Evolutionary conservation across 352 stramenopile species (phyloP), one percentile per base, ranked within the genome.

Genomic region (Globisporangium uncinulatum): DNA sequence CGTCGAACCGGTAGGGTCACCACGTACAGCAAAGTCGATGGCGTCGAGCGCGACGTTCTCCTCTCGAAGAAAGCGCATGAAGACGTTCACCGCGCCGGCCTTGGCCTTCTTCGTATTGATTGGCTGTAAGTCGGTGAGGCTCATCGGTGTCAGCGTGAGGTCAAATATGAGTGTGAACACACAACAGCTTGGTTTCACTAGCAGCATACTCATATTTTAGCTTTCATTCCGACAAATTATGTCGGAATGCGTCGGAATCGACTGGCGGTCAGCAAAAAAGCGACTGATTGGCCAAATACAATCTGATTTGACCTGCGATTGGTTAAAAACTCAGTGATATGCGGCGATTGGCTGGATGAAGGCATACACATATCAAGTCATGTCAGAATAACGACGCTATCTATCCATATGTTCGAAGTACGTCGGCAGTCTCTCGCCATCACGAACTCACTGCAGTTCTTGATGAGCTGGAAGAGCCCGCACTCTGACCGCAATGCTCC

Each of bases 131-230:
- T 29, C 51, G n/a, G 29, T n/a, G 21, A 57, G 42, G 13, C 57
- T 49, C 59, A 69, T 69, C 24, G 15, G 20, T 37, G 61, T 62
- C 61, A 54, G 46, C 55, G 37, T 9, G 4, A 7, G n/a, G 17
- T 15, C n/a, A 58, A 48, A 55, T 58, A 67, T 62, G 49, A 21
- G 9, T 58, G 39, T 62, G 54, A 31, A 51, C 6, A 4, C 11
- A 6, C 39, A 8, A 44, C 17, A 44, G 3, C 39, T n/a, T 44
- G 2, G 37, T 15, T 15, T 47, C 24, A 29, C 24, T 29, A 29
- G 24, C 24, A 29, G 24, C 24, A 29, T 29, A 29, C 24, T 29
- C 24, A 29, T 29, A 29, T 29, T 4, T 29, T 4, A 29, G 2
- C 24, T 29, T 29, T 29, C 24, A 29, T 29, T 47, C 42, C 10